Conservation (phyloP, 2,329 filamentous ascomycete genomes). For the Colletotrichum sp. region DNA sequence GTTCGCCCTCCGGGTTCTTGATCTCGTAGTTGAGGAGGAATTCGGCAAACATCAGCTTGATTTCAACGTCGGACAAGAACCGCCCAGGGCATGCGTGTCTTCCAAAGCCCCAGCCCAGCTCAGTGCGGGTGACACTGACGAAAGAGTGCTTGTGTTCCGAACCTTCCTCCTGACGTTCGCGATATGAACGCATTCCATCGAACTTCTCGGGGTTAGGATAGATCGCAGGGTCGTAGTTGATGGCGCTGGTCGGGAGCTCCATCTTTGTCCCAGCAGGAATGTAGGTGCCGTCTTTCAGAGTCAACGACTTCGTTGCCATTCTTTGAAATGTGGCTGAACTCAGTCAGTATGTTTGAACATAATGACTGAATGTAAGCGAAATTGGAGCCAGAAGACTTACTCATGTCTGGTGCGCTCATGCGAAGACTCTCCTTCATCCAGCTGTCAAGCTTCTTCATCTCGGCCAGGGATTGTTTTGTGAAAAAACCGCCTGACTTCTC, state of each 20-base stretch:
- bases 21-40: constrained; percentile 19
- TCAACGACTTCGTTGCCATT: constrained; percentile 52
- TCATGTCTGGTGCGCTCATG: constrained; percentile 29
- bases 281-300: constrained; percentile 35
- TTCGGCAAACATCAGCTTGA: constrained; percentile 19
- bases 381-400: constrained; percentile 31
- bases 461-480: constrained; percentile 37
- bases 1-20: constrained; percentile 4
- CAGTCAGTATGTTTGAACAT: not conserved
- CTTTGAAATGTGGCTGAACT: not conserved
- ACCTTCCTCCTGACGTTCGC: constrained; percentile 33
- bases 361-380: not conserved
- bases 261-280: constrained; percentile 46
- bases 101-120: constrained; percentile 16
- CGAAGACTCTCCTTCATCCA: constrained; percentile 43
- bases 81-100: constrained; percentile 18
- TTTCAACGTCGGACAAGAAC: constrained; percentile 12
- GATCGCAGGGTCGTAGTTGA: constrained; percentile 38
- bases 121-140: constrained; percentile 34
- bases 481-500: constrained; percentile 35
- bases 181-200: constrained; percentile 54
- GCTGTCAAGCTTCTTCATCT: constrained; percentile 44
- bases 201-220: constrained; percentile 46
- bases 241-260: constrained; percentile 41
- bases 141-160: constrained; percentile 39